Evolutionary conservation across 164 flowering plant genomes (phyloP).

Genomic region (Aristolochia californica): DNA sequence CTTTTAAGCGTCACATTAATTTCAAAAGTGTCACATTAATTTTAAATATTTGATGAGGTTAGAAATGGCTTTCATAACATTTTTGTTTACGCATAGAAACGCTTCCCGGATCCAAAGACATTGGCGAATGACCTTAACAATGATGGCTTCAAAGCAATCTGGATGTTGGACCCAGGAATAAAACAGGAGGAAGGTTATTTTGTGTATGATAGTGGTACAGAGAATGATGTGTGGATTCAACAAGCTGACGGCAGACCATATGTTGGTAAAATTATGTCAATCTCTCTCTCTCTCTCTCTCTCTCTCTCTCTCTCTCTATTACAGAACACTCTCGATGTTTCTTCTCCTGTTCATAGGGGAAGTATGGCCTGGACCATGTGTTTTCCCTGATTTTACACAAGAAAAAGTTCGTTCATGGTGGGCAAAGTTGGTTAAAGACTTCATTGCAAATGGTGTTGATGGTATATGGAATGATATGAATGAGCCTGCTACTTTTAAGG

Average conservation of each 20-base stretch:
- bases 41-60: too few relatives aligned
- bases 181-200: constrained; percentile 74
- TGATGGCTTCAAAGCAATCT: constrained; percentile 83
- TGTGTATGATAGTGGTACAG: constrained; percentile 76
- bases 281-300: constrained; percentile 5
- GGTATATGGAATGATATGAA: constrained; percentile 99
- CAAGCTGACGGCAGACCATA: constrained; percentile 67
- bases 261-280: constrained; percentile 69
- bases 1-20: too few relatives aligned
- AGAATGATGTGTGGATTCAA: constrained; percentile 61
- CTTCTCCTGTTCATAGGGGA: constrained; percentile 38
- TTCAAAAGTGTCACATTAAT: too few relatives aligned
- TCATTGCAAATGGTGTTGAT: constrained; percentile 80
- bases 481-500: constrained; percentile 95
- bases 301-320: not conserved
- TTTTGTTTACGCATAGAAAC: not conserved
- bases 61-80: not conserved
- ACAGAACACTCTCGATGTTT: not conserved
- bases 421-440: constrained; percentile 79
- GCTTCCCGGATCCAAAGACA: constrained; percentile 55
- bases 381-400: constrained; percentile 89
- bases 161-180: constrained; percentile 99
- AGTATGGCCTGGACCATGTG: constrained; percentile 98
- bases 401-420: constrained; percentile 84
- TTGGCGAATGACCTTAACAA: constrained; percentile 57